Conservation (phyloP, 257 asterid species). For the Nicotiana obtusifolia region DNA sequence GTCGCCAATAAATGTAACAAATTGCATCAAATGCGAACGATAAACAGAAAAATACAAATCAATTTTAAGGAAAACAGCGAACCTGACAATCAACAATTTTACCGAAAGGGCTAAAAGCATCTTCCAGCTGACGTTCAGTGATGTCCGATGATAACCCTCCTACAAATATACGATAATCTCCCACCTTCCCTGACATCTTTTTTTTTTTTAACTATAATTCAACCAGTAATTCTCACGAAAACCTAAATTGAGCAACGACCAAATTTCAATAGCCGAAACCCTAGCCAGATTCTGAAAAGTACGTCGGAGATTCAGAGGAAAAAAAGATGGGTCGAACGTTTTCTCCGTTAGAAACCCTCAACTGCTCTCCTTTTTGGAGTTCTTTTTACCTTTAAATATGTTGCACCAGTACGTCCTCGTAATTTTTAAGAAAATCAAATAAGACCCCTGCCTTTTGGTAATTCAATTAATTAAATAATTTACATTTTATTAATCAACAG, state of each 20-base stretch:
- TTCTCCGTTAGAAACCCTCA: neutral
- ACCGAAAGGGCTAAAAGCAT: constrained; percentile 77
- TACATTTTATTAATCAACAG: too few relatives aligned
- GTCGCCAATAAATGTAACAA: neutral
- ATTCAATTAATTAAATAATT: too few relatives aligned
- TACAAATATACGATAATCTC: constrained; percentile 70
- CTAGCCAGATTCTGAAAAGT: neutral
- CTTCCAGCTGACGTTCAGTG: constrained; percentile 89
- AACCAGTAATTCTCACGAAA: neutral
- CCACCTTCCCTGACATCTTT: constrained; percentile 71
- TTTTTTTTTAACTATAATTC: neutral
- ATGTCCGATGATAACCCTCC: constrained; percentile 89
- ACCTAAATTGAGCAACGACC: neutral
- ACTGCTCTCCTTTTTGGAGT: too few relatives aligned
- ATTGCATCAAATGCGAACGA: neutral
- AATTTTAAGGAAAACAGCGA: neutral
- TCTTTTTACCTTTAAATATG: too few relatives aligned
- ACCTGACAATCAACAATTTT: constrained; percentile 90
- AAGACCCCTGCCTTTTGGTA: too few relatives aligned
- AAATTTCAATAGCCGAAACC: neutral
- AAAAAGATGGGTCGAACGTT: neutral
- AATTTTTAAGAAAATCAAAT: too few relatives aligned
- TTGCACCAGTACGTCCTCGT: too few relatives aligned
- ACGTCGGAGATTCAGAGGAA: neutral
- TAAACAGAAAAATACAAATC: neutral